Base-by-base conservation (phyloP, 2,329 filamentous ascomycete species). In the Colletotrichum sp. region DNA sequence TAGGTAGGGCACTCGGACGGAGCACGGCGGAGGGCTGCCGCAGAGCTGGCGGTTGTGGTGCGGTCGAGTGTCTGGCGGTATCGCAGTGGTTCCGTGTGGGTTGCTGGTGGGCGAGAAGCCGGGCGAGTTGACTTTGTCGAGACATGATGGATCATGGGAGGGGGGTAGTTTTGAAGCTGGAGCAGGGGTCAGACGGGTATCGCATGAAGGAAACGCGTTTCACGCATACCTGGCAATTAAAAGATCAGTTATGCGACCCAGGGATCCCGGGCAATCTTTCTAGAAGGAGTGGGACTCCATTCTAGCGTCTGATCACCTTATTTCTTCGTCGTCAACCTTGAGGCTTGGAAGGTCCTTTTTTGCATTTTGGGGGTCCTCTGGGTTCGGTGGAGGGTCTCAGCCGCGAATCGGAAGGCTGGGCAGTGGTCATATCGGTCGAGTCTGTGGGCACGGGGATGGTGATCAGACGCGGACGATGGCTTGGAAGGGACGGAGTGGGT, bases 131-230 rank as follows among this genome's bases (percentile, higher is more conserved):
- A 75, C 72, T 60, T 70, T n/a, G 71, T 75, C 71, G 55, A 75
- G 74, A 76, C 74, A 63, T 39, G 72, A 71, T 30, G 55, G 72
- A 67, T 75, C 52, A 57, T 43, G 66, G 66, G 60, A 71, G 66
- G 59, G 71, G 71, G 55, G 32, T 16, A 4, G 28, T 52, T 26
- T 59, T 74, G 74, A 76, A 66, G 69, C 74, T 70, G 34, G 60
- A 68, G 69, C 76, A 73, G 60, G 83, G 84, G 82, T 60, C 48
- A 64, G 65, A 69, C 64, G 70, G 74, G 74, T 74, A 76, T 79
- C 82, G 87, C 87, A 88, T 88, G 84, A 89, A 86, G 80, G 80
- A 85, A 84, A 85, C 82, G 81, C 80, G 84, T 86, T 86, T 86
- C 83, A 85, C 81, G 80, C 82, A 80, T 83, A 85, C 85, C 84